Base-by-base conservation (phyloP, 192 early-diverging fungal species). In the Jimgerdemannia flammicorona region DNA sequence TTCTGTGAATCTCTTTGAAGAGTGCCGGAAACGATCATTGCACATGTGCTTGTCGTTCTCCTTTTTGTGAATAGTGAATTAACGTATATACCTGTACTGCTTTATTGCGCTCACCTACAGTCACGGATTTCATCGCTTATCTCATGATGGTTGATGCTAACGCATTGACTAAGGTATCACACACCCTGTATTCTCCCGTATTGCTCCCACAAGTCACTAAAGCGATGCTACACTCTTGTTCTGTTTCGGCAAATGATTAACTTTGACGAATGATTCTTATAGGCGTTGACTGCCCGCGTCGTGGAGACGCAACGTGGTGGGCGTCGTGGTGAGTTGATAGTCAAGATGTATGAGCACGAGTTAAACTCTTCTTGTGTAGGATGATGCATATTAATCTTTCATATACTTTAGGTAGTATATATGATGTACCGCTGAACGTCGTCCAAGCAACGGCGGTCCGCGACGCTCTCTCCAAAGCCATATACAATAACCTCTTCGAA, bases 401-500 rank as follows among this genome's bases (percentile, higher is more conserved):
- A 17, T 69, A 44, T 29, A 40, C 40, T 39, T 64, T 10, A 77
- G 77, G 79, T 43, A 91, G 90, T 49, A 83, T 92, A 1, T 93
- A 92, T 76, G 92, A 97, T 43, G 95, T 97, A 3, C 94, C 96
- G 4, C 87, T 99, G 29, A 99, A 99, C 79, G 75, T 88, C 39
- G 86, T 92, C 44, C 98, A 99, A 87, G 98, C 98, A 19, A 87
- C 80, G 39, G 89, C 93, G 44, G 93, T 95, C 8, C 90, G 98
- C 59, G 94, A 99, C 81, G 98, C 97, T 0, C 87, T 99, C 44
- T 88, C 96, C 75, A 98, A 99, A 80, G 87, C 90, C n/a, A 87
- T 98, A 54, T 99, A 98, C 79, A 94, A 92, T 71, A 90, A 96
- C 64, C 74, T 98, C 81, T 99, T 99, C 73, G 96, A 99, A 83